phyloP scores from a whole-genome alignment of 2,329 filamentous ascomycete species.

The Podosphaera aphanis region DNA sequence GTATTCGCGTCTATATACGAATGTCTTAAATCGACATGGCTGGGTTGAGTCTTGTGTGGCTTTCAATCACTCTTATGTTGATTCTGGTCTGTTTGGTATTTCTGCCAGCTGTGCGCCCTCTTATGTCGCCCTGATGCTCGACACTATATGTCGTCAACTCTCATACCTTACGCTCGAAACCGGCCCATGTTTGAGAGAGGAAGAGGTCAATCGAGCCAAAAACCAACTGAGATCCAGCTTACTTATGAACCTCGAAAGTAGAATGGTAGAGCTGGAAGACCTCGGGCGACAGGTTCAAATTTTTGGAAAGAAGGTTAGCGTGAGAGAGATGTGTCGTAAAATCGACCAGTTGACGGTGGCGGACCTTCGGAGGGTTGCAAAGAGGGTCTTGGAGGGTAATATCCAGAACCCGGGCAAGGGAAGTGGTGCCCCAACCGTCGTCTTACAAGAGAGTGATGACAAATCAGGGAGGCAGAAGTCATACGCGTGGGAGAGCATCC shows the following conservation, averaged over 20 bases:
- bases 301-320: slow-evolving; percentile 79
- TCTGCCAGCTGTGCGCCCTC: slow-evolving; percentile 63
- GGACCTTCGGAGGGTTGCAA: slow-evolving; percentile 65
- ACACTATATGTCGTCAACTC: slow-evolving; percentile 85
- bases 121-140: slow-evolving; percentile 62
- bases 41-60: slow-evolving; percentile 93
- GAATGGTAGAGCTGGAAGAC: slow-evolving; percentile 96
- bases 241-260: slow-evolving; percentile 89
- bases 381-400: slow-evolving; percentile 50
- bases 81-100: slow-evolving; percentile 88
- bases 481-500: slow-evolving; percentile 71
- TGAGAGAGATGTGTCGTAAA: slow-evolving; percentile 72
- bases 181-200: slow-evolving; percentile 44
- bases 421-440: slow-evolving; percentile 76
- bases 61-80: slow-evolving; percentile 95
- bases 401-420: slow-evolving; percentile 55
- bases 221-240: slow-evolving; percentile 80
- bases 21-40: slow-evolving; percentile 88
- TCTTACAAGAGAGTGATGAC: slow-evolving; percentile 73
- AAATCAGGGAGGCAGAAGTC: slow-evolving; percentile 37
- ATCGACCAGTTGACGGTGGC: slow-evolving; percentile 63
- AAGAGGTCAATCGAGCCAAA: slow-evolving; percentile 79
- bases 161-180: slow-evolving; percentile 51
- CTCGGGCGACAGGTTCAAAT: slow-evolving; percentile 87
- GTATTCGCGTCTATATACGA: slow-evolving; percentile 94